Percentiles rank a stretch among this genome's conserved stretches.
Conservation (phyloP, 257 asterid genomes). For the Solanum bulbocastanum region DNA sequence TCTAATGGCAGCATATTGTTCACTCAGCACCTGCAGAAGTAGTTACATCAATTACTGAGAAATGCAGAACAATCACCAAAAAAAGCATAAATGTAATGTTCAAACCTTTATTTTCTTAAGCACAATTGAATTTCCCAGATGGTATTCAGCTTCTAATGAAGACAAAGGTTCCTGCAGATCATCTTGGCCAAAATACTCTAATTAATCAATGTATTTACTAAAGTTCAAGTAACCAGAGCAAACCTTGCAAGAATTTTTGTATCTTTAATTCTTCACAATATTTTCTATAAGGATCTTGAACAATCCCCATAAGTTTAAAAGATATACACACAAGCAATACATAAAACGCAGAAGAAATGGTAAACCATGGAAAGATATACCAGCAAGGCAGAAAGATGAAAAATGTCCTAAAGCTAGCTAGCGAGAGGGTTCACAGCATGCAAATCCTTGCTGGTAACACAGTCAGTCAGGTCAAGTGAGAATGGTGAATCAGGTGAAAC, state of each 20-base stretch:
- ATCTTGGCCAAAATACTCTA: neutral
- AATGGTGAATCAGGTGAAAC: neutral
- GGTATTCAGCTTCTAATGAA: slow-evolving; percentile 68
- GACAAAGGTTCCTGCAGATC: slow-evolving; percentile 74
- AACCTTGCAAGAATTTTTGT: neutral
- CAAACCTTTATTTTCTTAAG: slow-evolving; percentile 83
- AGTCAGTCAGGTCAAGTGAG: neutral
- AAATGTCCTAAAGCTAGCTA: neutral
- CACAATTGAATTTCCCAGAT: slow-evolving; percentile 73
- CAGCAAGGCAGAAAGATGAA: neutral
- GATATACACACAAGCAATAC: neutral
- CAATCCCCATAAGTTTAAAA: neutral
- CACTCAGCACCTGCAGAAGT: slow-evolving; percentile 48
- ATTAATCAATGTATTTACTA: neutral
- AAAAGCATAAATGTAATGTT: neutral
- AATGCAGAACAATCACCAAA: neutral
- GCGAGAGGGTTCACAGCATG: neutral
- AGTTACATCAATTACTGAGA: neutral
- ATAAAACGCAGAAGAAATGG: neutral
- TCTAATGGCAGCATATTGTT: slow-evolving; percentile 76
- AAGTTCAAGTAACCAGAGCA: neutral
- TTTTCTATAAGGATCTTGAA: neutral
- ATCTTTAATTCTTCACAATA: neutral
- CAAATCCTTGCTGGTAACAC: neutral
- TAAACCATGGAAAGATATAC: neutral